phyloP scores from a whole-genome alignment of 1,284 basidiomycete species.

The Ustilago xerochloae region DNA sequence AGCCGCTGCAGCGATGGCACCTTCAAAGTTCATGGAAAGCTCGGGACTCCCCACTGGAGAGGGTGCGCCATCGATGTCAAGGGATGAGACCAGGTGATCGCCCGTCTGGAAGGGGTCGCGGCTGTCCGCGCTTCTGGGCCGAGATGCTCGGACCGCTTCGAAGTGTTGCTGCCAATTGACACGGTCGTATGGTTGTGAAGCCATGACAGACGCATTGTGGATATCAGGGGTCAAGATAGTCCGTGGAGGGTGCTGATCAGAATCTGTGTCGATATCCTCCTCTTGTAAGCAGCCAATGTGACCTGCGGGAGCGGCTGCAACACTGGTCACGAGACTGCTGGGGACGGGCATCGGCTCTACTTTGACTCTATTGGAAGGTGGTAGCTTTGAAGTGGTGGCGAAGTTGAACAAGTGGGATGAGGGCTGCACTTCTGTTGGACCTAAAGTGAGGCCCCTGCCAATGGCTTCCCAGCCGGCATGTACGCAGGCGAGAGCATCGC shows the following conservation, averaged over 20 bases:
- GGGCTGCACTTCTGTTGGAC: not conserved
- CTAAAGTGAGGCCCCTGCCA: constrained; percentile 42
- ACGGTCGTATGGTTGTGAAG: not conserved
- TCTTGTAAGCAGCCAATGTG: constrained; percentile 36
- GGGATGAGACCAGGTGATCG: not conserved
- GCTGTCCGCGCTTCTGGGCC: not conserved
- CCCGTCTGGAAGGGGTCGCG: not conserved
- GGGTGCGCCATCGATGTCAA: constrained; percentile 34
- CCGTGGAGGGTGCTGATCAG: not conserved
- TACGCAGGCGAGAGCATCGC: constrained; percentile 50
- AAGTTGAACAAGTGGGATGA: not conserved
- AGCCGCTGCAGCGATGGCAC: constrained; percentile 25
- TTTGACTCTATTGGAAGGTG: constrained; percentile 20
- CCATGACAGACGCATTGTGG: no score
- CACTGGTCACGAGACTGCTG: constrained; percentile 22
- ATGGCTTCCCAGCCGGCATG: constrained; percentile 60
- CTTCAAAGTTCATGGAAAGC: constrained; percentile 30
- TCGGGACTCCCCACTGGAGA: constrained; percentile 45
- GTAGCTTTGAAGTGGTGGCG: not conserved
- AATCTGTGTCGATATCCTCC: not conserved
- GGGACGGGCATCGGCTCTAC: constrained; percentile 39
- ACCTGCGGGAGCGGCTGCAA: constrained; percentile 45
- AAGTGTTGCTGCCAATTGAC: constrained; percentile 15
- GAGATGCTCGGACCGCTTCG: not conserved
- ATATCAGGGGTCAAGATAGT: no score